phyloP scores from a whole-genome alignment of 768 basidiomycete species.

The Gelatoporia subvermispora region DNA sequence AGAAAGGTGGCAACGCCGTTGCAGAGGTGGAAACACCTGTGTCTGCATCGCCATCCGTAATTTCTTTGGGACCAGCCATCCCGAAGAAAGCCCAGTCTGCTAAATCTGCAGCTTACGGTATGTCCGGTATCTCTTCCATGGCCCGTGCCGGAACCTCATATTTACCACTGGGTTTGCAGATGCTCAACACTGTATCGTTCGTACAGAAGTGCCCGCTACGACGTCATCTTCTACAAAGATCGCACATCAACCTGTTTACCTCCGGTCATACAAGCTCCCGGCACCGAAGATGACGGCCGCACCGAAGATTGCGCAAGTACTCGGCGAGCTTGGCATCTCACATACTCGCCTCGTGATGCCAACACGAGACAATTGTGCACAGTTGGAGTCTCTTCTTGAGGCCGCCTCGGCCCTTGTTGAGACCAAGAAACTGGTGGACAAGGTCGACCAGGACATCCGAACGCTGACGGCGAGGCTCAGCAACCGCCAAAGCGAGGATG shows the following conservation, averaged over 20 bases:
- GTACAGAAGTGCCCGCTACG: conserved; percentile 51
- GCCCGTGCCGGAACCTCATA: background rate
- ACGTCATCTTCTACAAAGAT: conserved; percentile 61
- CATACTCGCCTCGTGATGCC: conserved; percentile 88
- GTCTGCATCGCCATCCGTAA: conserved; percentile 28
- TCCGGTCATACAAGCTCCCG: conserved; percentile 86
- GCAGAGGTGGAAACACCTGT: conserved; percentile 30
- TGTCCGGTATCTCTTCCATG: background rate
- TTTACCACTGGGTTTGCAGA: conserved; percentile 36
- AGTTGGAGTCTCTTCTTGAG: conserved; percentile 69
- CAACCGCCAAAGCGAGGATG: conserved; percentile 25
- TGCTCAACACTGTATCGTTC: conserved; percentile 66
- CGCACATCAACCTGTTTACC: conserved; percentile 71
- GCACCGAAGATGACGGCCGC: conserved; percentile 68
- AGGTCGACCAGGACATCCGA: conserved; percentile 80
- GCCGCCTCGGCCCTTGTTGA: conserved; percentile 76
- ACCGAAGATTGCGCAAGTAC: conserved; percentile 70
- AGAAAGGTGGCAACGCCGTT: conserved; percentile 34
- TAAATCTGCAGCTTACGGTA: conserved; percentile 60
- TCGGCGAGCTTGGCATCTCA: conserved; percentile 72
- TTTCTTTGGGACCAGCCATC: conserved; percentile 32
- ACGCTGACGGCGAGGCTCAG: conserved; percentile 55
- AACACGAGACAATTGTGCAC: conserved; percentile 72
- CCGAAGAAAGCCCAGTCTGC: conserved; percentile 39
- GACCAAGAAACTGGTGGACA: conserved; percentile 82